Percentiles rank a stretch among this genome's conserved stretches.
These are phyloP conservation scores for Glycyrrhiza uralensis DNA, from an alignment of 306 rosid genomes.

Conservation along the genomic window DNA sequence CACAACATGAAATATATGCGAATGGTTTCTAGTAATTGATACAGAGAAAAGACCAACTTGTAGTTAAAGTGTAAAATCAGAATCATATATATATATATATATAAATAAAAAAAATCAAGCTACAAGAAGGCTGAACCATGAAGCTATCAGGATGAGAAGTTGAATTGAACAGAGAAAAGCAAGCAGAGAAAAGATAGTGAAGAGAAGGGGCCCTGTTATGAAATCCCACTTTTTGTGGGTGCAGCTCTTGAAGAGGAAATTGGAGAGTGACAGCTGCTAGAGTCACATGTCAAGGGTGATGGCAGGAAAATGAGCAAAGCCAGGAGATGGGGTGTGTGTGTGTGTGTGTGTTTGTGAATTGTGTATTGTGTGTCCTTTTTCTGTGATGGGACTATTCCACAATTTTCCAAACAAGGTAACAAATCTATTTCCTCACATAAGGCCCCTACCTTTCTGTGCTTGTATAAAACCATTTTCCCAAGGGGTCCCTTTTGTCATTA, in stretches of 20 bases:
- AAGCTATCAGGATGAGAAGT: conserved; percentile 34
- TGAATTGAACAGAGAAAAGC: conserved; percentile 9
- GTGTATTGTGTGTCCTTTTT: conserved; percentile 36
- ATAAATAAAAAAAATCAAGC: neutral
- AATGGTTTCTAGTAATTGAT: neutral
- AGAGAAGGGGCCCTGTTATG: conserved; percentile 60
- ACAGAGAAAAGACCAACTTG: neutral
- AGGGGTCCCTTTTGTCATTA: conserved; percentile 30
- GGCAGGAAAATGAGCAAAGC: conserved; percentile 1
- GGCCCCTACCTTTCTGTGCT: conserved; percentile 58
- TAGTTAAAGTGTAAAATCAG: neutral
- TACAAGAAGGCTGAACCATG: neutral
- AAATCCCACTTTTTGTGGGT: conserved; percentile 71
- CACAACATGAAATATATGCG: too few species aligned
- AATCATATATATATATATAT: neutral
- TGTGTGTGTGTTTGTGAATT: too few species aligned
- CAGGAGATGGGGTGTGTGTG: conserved; percentile 46
- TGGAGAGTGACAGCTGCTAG: conserved; percentile 52
- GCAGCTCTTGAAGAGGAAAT: conserved; percentile 69
- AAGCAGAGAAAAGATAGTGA: conserved; percentile 42
- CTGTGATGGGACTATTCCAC: conserved; percentile 80
- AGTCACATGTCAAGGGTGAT: conserved; percentile 68
- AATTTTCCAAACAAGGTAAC: conserved; percentile 45
- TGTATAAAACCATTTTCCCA: conserved; percentile 50
- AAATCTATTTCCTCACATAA: conserved; percentile 38